Conservation (phyloP, 1,284 basidiomycete genomes). For the Cutaneotrichosporon curvatum region DNA sequence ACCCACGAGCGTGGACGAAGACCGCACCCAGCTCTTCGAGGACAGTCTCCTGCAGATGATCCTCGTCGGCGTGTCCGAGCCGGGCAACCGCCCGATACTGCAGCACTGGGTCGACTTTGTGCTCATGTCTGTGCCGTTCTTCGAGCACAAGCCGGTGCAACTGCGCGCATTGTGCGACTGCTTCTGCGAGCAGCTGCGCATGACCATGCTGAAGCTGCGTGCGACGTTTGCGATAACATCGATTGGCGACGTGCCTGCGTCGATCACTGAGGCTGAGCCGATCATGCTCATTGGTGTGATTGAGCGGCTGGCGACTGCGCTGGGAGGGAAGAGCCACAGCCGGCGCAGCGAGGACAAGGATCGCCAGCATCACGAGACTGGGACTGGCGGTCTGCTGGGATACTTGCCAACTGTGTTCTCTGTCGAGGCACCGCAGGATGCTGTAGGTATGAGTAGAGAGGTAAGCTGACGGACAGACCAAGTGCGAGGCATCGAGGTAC, state of each 20-base stretch:
- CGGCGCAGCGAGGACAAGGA: conserved; percentile 23
- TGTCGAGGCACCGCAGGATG: conserved; percentile 31
- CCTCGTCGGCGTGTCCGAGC: conserved; percentile 66
- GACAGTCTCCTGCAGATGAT: conserved; percentile 64
- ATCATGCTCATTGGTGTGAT: conserved; percentile 73
- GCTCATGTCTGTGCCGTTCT: conserved; percentile 73
- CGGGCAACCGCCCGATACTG: conserved; percentile 66
- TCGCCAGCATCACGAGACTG: conserved; percentile 50
- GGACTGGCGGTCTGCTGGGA: conserved; percentile 44
- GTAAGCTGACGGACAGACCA: conserved; percentile 10
- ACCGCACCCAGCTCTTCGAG: conserved; percentile 18
- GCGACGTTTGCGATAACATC: conserved; percentile 37
- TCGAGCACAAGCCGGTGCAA: conserved; percentile 52
- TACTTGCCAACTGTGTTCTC: conserved; percentile 47
- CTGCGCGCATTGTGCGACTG: conserved; percentile 75
- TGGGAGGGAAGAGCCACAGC: conserved; percentile 23
- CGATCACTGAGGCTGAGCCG: conserved; percentile 70
- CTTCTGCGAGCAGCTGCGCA: conserved; percentile 65
- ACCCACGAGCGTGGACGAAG: not conserved
- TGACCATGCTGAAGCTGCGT: conserved; percentile 47
- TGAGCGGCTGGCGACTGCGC: conserved; percentile 68
- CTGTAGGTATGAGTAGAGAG: conserved; percentile 13
- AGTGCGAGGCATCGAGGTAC: conserved; percentile 22
- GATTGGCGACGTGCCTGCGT: conserved; percentile 34
- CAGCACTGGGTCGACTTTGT: conserved; percentile 97